phyloP scores from a whole-genome alignment of 345 rosid species.

The Gossypium raimondii region DNA sequence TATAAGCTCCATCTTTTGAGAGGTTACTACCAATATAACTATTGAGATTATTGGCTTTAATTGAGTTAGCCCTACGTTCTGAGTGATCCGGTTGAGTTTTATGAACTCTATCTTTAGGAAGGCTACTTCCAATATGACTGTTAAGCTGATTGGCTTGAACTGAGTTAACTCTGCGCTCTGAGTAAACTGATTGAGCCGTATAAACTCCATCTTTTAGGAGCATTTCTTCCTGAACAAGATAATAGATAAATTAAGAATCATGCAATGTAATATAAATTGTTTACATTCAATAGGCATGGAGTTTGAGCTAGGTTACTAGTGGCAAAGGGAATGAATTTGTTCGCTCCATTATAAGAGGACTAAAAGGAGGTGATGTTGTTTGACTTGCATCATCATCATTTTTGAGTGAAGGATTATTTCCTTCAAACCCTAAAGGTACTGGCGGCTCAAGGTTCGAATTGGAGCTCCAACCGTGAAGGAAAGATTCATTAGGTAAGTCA shows the following conservation, averaged over 20 bases:
- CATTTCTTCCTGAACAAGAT: conserved; percentile 8
- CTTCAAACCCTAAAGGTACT: not conserved
- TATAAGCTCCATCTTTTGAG: not conserved
- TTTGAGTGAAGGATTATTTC: not conserved
- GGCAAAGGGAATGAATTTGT: not conserved
- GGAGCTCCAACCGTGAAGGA: not conserved
- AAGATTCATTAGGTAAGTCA: conserved; percentile 3
- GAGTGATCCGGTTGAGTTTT: not conserved
- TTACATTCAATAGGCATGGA: not conserved
- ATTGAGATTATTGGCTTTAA: not conserved
- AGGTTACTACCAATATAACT: not conserved
- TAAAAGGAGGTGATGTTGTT: not conserved
- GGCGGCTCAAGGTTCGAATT: not conserved
- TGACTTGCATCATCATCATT: not conserved
- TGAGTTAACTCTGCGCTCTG: not conserved
- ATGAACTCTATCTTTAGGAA: too few species aligned
- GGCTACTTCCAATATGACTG: not conserved
- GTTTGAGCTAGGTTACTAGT: not conserved
- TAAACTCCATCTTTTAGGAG: not conserved
- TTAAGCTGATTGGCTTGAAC: not conserved
- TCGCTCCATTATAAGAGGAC: not conserved
- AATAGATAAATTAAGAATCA: too few species aligned
- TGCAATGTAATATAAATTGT: too few species aligned
- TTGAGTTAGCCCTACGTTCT: not conserved
- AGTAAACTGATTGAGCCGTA: not conserved